Conservation (phyloP, 345 rosid genomes). For the Garcia nutans region DNA sequence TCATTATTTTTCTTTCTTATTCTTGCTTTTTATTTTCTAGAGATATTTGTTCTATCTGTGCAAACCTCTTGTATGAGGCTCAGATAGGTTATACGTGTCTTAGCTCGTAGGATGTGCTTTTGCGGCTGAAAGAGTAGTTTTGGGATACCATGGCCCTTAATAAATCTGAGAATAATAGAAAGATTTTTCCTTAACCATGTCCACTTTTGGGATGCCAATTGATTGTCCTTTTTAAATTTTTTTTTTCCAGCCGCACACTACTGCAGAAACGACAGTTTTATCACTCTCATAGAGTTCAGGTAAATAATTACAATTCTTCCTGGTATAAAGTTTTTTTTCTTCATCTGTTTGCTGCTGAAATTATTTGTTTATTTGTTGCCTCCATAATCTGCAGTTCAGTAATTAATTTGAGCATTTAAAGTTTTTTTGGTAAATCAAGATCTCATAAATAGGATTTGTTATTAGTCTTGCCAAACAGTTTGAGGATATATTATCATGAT, state of each 20-base stretch:
- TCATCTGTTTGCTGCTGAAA: background rate
- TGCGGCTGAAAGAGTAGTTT: background rate
- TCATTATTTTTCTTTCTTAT: background rate
- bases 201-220: conserved; percentile 2
- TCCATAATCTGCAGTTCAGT: background rate
- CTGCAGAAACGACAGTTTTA: conserved; percentile 31
- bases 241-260: conserved; percentile 22
- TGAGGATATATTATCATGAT: background rate
- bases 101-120: conserved; percentile 2
- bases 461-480: background rate
- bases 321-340: background rate
- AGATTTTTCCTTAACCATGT: conserved; percentile 1
- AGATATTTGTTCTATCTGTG: background rate
- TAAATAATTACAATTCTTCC: conserved; percentile 1
- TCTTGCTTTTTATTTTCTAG: background rate
- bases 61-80: background rate
- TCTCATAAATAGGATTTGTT: background rate
- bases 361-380: background rate
- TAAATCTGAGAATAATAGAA: background rate
- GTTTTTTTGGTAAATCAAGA: background rate
- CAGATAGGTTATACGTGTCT: background rate
- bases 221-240: background rate
- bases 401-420: background rate
- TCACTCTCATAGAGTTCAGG: conserved; percentile 39
- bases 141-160: too few species aligned